These are phyloP conservation scores for Trametes cubensis DNA, from an alignment of 768 basidiomycete genomes.

Conservation along the genomic window DNA sequence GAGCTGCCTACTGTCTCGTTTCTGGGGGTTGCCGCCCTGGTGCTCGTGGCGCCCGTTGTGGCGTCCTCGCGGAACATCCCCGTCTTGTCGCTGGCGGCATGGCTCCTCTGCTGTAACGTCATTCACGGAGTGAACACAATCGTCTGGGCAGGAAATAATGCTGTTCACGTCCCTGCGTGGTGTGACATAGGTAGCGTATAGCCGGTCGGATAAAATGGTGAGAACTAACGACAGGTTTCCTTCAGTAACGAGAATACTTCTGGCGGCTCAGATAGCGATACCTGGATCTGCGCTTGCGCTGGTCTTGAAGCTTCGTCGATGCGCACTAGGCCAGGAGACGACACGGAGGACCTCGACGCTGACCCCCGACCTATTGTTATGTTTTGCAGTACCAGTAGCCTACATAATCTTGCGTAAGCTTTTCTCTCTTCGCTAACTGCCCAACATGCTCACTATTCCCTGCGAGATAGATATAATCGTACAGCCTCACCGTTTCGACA, in stretches of 20 bases:
- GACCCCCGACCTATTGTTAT: conserved; percentile 27
- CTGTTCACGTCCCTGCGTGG: conserved; percentile 57
- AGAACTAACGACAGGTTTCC: conserved; percentile 43
- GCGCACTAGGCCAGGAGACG: conserved; percentile 20
- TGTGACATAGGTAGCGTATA: conserved; percentile 69
- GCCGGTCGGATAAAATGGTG: conserved; percentile 23
- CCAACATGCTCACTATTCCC: conserved; percentile 36
- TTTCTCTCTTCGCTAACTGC: conserved; percentile 27
- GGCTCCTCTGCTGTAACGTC: conserved; percentile 37
- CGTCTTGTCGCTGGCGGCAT: conserved; percentile 35
- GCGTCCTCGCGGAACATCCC: conserved; percentile 35
- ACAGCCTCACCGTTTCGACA: conserved; percentile 42
- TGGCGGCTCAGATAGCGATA: conserved; percentile 26
- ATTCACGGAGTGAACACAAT: conserved; percentile 55
- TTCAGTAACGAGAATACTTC: conserved; percentile 31
- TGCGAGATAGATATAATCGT: conserved; percentile 40
- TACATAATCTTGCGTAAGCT: conserved; percentile 39
- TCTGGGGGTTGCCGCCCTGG: conserved; percentile 28
- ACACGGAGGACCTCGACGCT: conserved; percentile 14
- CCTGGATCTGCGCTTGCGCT: conserved; percentile 24
- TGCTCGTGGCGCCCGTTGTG: conserved; percentile 32
- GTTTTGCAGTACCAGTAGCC: conserved; percentile 31
- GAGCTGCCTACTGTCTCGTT: conserved; percentile 36
- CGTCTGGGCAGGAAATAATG: conserved; percentile 59
- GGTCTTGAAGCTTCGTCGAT: conserved; percentile 13